Evolutionary conservation across 2,329 filamentous ascomycete species (phyloP).

Genomic region (Dactylellina haptotyla): DNA sequence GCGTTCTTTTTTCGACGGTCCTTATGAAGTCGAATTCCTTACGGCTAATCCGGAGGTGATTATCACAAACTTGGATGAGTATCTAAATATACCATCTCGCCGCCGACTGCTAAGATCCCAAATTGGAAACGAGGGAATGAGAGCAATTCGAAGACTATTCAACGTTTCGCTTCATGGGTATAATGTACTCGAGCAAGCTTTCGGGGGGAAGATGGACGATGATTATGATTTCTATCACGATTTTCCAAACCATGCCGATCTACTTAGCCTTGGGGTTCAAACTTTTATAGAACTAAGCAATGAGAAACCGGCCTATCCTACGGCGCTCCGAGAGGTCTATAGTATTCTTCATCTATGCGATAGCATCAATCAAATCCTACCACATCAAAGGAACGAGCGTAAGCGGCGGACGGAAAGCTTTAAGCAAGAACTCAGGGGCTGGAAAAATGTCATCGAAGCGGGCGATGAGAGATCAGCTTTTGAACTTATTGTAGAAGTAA

Average conservation of each 20-base stretch:
- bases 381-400: slow-evolving; percentile 33
- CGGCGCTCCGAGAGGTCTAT: slow-evolving; percentile 37
- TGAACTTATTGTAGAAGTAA: slow-evolving; percentile 33
- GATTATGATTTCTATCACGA: slow-evolving; percentile 44
- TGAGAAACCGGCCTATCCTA: slow-evolving; percentile 47
- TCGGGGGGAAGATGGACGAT: slow-evolving; percentile 18
- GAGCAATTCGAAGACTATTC: slow-evolving; percentile 40
- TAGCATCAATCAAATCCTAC: slow-evolving; percentile 45
- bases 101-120: slow-evolving; percentile 37
- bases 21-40: not conserved
- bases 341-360: slow-evolving; percentile 48
- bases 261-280: slow-evolving; percentile 38
- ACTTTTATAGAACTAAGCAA: slow-evolving; percentile 47
- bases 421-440: slow-evolving; percentile 28
- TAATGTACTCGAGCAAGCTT: slow-evolving; percentile 40
- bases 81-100: slow-evolving; percentile 30
- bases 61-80: slow-evolving; percentile 37
- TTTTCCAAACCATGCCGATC: slow-evolving; percentile 43
- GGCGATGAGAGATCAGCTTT: slow-evolving; percentile 30
- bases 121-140: slow-evolving; percentile 46
- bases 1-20: not conserved
- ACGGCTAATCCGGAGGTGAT: slow-evolving; percentile 17
- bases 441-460: slow-evolving; percentile 46
- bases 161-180: slow-evolving; percentile 43
- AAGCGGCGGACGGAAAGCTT: slow-evolving; percentile 27